These are phyloP conservation scores for Salix exigua DNA, from an alignment of 345 rosid genomes.

Conservation along the genomic window DNA sequence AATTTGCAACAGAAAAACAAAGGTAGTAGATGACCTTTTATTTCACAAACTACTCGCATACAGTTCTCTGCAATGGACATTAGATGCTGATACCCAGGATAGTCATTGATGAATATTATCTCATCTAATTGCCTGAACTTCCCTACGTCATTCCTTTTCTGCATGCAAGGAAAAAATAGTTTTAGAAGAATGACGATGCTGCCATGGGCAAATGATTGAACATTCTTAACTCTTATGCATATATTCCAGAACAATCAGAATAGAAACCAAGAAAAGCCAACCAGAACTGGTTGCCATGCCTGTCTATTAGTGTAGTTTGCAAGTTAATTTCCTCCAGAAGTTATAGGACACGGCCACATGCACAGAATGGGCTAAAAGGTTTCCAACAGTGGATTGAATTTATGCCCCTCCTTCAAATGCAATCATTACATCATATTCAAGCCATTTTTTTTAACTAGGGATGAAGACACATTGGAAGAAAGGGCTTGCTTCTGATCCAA, in stretches of 20 bases:
- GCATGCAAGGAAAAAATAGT: constrained; percentile 18
- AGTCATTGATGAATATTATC: constrained; percentile 59
- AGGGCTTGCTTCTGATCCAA: not conserved
- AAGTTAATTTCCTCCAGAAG: not conserved
- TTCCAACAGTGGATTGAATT: not conserved
- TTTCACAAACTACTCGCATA: constrained; percentile 80
- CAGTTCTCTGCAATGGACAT: constrained; percentile 58
- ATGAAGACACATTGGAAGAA: not conserved
- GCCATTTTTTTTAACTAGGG: not conserved
- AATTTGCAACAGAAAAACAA: constrained; percentile 4
- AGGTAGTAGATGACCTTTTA: constrained; percentile 50
- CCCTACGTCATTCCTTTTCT: constrained; percentile 78
- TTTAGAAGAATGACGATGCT: not conserved
- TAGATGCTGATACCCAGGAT: constrained; percentile 64
- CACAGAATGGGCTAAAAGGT: not conserved
- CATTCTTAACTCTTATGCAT: not conserved
- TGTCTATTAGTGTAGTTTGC: not conserved
- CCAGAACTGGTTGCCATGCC: not conserved
- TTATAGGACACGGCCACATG: too few relatives aligned
- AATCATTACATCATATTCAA: not conserved
- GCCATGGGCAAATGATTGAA: not conserved
- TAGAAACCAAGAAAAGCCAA: not conserved
- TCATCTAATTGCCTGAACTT: constrained; percentile 87
- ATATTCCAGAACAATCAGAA: not conserved
- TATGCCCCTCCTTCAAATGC: too few relatives aligned